These are phyloP conservation scores for Penicillium desertorum DNA, from an alignment of 495 filamentous ascomycete genomes.

Conservation along the genomic window DNA sequence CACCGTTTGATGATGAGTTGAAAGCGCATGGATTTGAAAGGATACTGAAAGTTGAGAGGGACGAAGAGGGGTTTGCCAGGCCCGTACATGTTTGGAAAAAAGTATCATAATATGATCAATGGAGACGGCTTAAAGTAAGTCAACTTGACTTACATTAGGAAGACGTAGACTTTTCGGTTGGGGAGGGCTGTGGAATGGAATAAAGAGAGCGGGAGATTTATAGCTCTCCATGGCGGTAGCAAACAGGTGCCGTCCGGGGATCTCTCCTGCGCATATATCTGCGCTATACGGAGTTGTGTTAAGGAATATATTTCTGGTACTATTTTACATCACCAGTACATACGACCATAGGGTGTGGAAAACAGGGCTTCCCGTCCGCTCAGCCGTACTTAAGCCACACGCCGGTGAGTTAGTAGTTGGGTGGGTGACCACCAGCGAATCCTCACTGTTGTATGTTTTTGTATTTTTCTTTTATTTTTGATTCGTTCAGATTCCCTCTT, in stretches of 20 bases:
- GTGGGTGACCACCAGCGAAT: slow-evolving; percentile 1
- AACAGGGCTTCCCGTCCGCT: slow-evolving; percentile 34
- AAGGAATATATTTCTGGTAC: too few relatives aligned
- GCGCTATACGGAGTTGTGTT: too few relatives aligned
- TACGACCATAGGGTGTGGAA: slow-evolving; percentile 36
- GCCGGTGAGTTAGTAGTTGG: slow-evolving; percentile 9
- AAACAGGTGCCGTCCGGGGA: too few relatives aligned
- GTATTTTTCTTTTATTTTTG: too few relatives aligned
- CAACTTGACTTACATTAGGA: slow-evolving; percentile 15
- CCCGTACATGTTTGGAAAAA: slow-evolving; percentile 33
- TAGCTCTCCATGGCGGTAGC: too few relatives aligned
- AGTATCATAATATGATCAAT: slow-evolving; percentile 17
- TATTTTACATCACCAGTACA: too few relatives aligned
- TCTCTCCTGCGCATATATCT: too few relatives aligned
- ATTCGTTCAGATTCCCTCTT: too few relatives aligned
- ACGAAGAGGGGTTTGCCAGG: slow-evolving; percentile 32
- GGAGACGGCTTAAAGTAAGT: slow-evolving; percentile 15
- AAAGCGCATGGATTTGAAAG: slow-evolving; percentile 30
- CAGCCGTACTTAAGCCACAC: slow-evolving; percentile 17
- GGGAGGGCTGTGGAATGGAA: too few relatives aligned
- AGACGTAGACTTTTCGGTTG: slow-evolving; percentile 11
- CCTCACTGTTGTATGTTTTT: not conserved
- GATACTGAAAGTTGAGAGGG: slow-evolving; percentile 28
- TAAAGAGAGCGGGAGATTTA: too few relatives aligned
- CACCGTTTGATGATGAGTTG: slow-evolving; percentile 30